Conservation (phyloP, 2,329 filamentous ascomycete species). For the Aspergillus terreus region DNA sequence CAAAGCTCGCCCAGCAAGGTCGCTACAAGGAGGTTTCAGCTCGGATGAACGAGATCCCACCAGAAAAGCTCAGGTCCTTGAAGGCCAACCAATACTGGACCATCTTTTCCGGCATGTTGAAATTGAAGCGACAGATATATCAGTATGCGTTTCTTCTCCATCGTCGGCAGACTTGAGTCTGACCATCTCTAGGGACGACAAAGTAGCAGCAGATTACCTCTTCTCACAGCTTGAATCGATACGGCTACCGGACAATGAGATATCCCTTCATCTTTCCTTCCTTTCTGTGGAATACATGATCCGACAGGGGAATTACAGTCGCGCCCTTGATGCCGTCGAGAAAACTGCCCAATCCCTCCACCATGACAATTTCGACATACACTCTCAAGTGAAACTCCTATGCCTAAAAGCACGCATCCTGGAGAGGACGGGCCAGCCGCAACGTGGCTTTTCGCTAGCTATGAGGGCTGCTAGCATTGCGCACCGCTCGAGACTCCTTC, state of each 20-base stretch:
- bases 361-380: slow-evolving; percentile 58
- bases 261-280: slow-evolving; percentile 56
- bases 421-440: slow-evolving; percentile 63
- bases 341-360: slow-evolving; percentile 49
- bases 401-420: slow-evolving; percentile 70
- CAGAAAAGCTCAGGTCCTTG: slow-evolving; percentile 64
- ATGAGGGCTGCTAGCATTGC: slow-evolving; percentile 72
- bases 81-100: slow-evolving; percentile 65
- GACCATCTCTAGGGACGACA: slow-evolving; percentile 48
- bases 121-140: slow-evolving; percentile 40
- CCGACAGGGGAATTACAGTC: slow-evolving; percentile 49
- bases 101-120: slow-evolving; percentile 41
- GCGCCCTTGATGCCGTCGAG: slow-evolving; percentile 55
- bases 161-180: slow-evolving; percentile 6
- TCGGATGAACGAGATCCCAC: slow-evolving; percentile 57
- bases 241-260: slow-evolving; percentile 54
- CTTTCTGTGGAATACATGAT: slow-evolving; percentile 59
- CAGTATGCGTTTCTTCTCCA: slow-evolving; percentile 25
- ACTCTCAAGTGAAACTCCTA: slow-evolving; percentile 67
- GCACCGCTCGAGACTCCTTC: slow-evolving; percentile 64
- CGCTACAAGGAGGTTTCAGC: slow-evolving; percentile 65
- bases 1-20: slow-evolving; percentile 59
- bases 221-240: slow-evolving; percentile 55
- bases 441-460: slow-evolving; percentile 72
- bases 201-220: slow-evolving; percentile 54